Evolutionary conservation across 2,329 filamentous ascomycete genomes (phyloP).

Genomic region (Penicillium fuscoglaucum): DNA sequence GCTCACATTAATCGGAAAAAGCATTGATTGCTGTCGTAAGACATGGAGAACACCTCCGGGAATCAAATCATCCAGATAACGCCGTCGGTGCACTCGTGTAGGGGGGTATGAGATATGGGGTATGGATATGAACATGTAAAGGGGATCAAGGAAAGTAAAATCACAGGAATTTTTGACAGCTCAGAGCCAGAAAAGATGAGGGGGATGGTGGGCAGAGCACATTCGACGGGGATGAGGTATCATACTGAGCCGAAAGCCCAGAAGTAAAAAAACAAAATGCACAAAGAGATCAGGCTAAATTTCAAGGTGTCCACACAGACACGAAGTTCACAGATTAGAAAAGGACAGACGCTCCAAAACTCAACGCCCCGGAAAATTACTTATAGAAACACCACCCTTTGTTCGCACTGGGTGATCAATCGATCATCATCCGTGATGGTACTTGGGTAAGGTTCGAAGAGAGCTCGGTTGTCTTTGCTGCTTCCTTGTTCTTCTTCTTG

Average conservation of each 20-base stretch:
- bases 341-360: slow-evolving; percentile 26
- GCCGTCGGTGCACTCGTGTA: slow-evolving; percentile 27
- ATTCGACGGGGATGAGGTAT: slow-evolving; percentile 32
- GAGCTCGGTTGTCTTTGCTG: slow-evolving; percentile 48
- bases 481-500: slow-evolving; percentile 54
- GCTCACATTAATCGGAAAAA: slow-evolving; percentile 16
- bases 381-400: slow-evolving; percentile 13
- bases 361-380: slow-evolving; percentile 17
- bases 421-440: slow-evolving; percentile 49
- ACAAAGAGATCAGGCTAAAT: slow-evolving; percentile 23
- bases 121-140: slow-evolving; percentile 19
- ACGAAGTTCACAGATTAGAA: slow-evolving; percentile 29
- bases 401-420: slow-evolving; percentile 27
- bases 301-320: slow-evolving; percentile 43
- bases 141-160: slow-evolving; percentile 19
- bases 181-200: slow-evolving; percentile 11
- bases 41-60: slow-evolving; percentile 21
- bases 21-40: slow-evolving; percentile 22
- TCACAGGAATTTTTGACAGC: slow-evolving; percentile 21
- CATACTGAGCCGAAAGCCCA: slow-evolving; percentile 27
- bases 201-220: slow-evolving; percentile 15
- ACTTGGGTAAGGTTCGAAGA: slow-evolving; percentile 38
- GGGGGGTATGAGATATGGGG: slow-evolving; percentile 8
- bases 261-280: slow-evolving; percentile 20
- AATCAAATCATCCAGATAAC: slow-evolving; percentile 25